phyloP scores from a whole-genome alignment of 2,329 filamentous ascomycete genomes.

The Allantophomopsis cytisporea region DNA sequence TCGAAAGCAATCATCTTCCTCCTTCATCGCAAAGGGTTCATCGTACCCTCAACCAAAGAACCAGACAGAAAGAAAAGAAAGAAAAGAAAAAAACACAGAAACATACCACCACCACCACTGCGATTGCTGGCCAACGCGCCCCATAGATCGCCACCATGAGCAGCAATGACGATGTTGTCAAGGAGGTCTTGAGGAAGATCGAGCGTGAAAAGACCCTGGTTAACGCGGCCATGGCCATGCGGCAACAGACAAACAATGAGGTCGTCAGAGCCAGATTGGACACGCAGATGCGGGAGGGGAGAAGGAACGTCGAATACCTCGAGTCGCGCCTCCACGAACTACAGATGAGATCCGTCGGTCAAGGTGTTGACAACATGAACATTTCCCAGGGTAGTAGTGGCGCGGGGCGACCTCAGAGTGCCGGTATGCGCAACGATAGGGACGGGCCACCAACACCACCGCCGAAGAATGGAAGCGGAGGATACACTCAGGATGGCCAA shows the following conservation, averaged over 20 bases:
- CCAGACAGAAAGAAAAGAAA: no score
- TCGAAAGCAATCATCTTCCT: no score
- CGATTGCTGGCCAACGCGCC: no score
- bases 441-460: constrained; percentile 49
- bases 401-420: constrained; percentile 27
- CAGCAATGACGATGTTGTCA: constrained; percentile 51
- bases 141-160: constrained; percentile 30
- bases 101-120: no score
- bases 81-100: no score
- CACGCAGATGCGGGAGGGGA: constrained; percentile 84
- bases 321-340: constrained; percentile 85
- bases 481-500: constrained; percentile 27
- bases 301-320: constrained; percentile 88
- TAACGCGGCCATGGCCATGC: constrained; percentile 87
- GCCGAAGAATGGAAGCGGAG: constrained; percentile 52
- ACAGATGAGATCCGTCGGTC: constrained; percentile 64
- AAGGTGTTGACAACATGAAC: constrained; percentile 53
- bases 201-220: constrained; percentile 94
- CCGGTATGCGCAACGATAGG: constrained; percentile 28
- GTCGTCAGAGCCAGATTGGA: constrained; percentile 82
- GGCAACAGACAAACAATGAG: constrained; percentile 89
- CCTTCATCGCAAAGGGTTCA: no score
- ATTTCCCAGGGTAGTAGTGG: constrained; percentile 29
- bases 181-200: constrained; percentile 91
- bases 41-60: no score